phyloP scores from a whole-genome alignment of 2,329 filamentous ascomycete genomes.

The Sporothrix brasiliensis region DNA sequence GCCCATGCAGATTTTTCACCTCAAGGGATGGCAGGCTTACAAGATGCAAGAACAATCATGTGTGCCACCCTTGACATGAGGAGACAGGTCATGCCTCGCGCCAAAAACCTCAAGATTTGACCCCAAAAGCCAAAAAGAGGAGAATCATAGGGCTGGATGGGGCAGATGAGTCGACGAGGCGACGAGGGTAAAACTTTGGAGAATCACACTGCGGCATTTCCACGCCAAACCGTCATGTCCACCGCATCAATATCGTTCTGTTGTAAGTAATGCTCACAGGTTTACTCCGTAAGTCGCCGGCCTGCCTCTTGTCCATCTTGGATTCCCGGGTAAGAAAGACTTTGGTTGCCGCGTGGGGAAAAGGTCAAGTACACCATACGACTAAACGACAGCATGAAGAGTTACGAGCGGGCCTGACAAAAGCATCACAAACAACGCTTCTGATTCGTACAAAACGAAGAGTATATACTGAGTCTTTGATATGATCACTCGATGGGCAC shows the following conservation, averaged over 20 bases:
- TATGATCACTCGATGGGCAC: not conserved
- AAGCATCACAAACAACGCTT: not conserved
- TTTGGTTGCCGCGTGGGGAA: slow-evolving; percentile 22
- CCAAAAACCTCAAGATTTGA: not conserved
- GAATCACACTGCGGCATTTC: slow-evolving; percentile 15
- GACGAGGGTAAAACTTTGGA: not conserved
- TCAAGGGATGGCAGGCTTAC: slow-evolving; percentile 11
- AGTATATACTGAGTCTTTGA: not conserved
- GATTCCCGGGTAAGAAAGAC: not conserved
- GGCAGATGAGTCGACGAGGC: slow-evolving; percentile 1
- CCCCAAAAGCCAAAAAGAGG: not conserved
- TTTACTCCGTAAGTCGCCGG: not conserved
- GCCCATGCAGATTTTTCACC: slow-evolving; percentile 9
- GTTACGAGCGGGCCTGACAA: slow-evolving; percentile 19
- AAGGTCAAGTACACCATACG: too few species aligned
- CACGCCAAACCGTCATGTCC: not conserved
- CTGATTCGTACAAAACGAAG: not conserved
- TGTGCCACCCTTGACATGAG: slow-evolving; percentile 12
- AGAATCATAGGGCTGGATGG: not conserved
- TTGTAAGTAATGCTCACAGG: not conserved
- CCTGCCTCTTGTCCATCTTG: slow-evolving; percentile 7
- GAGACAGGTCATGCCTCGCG: slow-evolving; percentile 6
- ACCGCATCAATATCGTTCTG: not conserved
- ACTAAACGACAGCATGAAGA: not conserved
- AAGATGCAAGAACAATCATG: slow-evolving; percentile 14